These are phyloP conservation scores for Cyclocybe aegerita DNA, from an alignment of 768 basidiomycete species.

Conservation along the genomic window DNA sequence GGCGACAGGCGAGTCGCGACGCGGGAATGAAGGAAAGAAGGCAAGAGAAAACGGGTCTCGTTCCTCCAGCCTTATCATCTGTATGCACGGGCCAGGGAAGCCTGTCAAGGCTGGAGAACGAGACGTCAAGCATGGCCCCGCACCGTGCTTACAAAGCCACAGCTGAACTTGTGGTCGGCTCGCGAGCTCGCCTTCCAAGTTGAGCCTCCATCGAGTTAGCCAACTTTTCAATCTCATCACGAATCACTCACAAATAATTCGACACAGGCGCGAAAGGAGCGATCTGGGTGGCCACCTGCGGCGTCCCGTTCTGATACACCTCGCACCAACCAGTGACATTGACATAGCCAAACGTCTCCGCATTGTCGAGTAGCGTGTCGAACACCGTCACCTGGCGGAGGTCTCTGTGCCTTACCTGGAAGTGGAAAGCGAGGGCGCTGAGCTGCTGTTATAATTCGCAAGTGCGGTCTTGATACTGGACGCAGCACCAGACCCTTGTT, in stretches of 20 bases:
- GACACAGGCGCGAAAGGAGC: conserved; percentile 61
- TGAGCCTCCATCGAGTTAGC: too few relatives aligned
- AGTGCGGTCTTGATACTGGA: conserved; percentile 35
- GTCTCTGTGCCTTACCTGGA: conserved; percentile 39
- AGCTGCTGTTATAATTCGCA: conserved; percentile 53
- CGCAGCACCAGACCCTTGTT: conserved; percentile 37
- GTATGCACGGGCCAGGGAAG: conserved; percentile 1
- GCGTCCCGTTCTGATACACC: conserved; percentile 59
- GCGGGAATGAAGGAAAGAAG: conserved; percentile 1
- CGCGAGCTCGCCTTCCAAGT: too few relatives aligned
- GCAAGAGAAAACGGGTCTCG: neutral
- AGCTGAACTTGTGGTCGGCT: neutral
- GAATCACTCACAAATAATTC: conserved; percentile 62
- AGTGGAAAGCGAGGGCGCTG: conserved; percentile 30
- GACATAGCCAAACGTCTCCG: conserved; percentile 52
- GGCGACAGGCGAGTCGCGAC: neutral
- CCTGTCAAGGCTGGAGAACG: neutral
- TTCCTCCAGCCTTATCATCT: neutral
- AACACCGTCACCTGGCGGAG: conserved; percentile 49
- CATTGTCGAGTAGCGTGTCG: conserved; percentile 54
- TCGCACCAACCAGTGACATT: conserved; percentile 60
- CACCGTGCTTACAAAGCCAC: conserved; percentile 12
- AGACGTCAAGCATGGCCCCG: neutral
- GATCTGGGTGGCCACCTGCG: conserved; percentile 50
- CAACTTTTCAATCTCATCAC: too few relatives aligned